These are phyloP conservation scores for Helianthus annuus DNA, from an alignment of 129 eudicot genomes.

Conservation along the genomic window DNA sequence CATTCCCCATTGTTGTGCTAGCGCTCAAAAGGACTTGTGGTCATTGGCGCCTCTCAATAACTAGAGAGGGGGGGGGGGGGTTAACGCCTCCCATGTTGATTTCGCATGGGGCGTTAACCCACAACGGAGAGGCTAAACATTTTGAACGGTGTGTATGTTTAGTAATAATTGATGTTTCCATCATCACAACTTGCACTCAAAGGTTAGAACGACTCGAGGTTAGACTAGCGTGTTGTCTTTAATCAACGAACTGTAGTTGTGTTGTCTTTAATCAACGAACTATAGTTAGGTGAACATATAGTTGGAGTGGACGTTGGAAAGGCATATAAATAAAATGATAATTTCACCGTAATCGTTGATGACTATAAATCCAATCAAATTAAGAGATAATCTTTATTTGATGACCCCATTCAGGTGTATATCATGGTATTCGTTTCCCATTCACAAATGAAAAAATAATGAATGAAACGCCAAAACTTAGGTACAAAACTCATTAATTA, in stretches of 20 bases:
- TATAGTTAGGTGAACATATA: too few relatives aligned
- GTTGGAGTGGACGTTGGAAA: too few relatives aligned
- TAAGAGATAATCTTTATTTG: background rate
- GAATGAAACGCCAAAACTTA: constrained; percentile 31
- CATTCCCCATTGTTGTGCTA: too few relatives aligned
- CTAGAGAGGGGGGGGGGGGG: too few relatives aligned
- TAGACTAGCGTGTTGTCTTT: background rate
- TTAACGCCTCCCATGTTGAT: too few relatives aligned
- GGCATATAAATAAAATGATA: too few relatives aligned
- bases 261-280: background rate
- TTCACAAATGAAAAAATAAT: constrained; percentile 14
- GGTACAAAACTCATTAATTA: constrained; percentile 18
- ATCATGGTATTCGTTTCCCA: constrained; percentile 5
- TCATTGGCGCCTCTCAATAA: too few relatives aligned
- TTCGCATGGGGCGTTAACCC: too few relatives aligned
- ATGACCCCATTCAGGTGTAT: background rate
- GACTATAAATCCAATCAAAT: background rate
- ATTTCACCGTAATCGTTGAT: too few relatives aligned
- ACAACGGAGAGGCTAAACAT: too few relatives aligned
- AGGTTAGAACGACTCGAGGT: background rate
- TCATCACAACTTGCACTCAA: background rate
- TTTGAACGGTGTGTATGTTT: background rate
- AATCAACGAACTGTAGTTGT: background rate
- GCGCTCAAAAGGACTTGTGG: too few relatives aligned
- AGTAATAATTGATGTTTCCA: background rate